These are phyloP conservation scores for Fusarium devonianum DNA, from an alignment of 2,329 filamentous ascomycete species.

Conservation along the genomic window DNA sequence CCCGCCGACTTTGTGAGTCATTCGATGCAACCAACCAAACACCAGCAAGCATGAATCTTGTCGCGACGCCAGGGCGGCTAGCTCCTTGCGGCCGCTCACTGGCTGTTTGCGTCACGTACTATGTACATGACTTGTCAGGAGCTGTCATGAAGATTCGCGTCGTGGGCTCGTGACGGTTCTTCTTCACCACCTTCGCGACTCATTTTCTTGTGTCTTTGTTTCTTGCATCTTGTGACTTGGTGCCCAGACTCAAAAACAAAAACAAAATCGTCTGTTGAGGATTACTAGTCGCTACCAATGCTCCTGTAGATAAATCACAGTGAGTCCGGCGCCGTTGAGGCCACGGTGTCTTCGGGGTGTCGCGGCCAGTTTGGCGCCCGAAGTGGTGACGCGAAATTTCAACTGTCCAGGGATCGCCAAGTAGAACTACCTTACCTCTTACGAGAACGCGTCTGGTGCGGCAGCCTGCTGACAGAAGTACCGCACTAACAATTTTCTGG, in stretches of 20 bases:
- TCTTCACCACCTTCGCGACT: background rate
- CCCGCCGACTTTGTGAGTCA: slow-evolving; percentile 40
- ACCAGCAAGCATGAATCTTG: slow-evolving; percentile 28
- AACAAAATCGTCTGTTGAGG: too few relatives aligned
- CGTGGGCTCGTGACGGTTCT: slow-evolving; percentile 23
- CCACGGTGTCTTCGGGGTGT: slow-evolving; percentile 29
- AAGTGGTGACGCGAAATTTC: slow-evolving; percentile 43
- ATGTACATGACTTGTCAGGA: slow-evolving; percentile 26
- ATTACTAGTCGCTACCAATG: too few relatives aligned
- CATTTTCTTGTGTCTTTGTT: background rate
- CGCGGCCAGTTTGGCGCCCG: slow-evolving; percentile 26
- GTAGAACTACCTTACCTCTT: slow-evolving; percentile 42
- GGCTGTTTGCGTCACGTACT: slow-evolving; percentile 40
- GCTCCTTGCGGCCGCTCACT: slow-evolving; percentile 46
- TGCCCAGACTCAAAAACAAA: too few relatives aligned
- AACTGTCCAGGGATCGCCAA: slow-evolving; percentile 42
- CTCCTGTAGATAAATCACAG: too few relatives aligned
- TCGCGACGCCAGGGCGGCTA: slow-evolving; percentile 39
- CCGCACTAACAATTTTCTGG: slow-evolving; percentile 49
- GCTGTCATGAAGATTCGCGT: slow-evolving; percentile 4
- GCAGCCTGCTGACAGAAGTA: slow-evolving; percentile 42
- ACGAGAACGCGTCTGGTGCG: slow-evolving; percentile 36
- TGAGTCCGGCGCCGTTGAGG: slow-evolving; percentile 21
- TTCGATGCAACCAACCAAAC: slow-evolving; percentile 39
- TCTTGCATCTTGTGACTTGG: slow-evolving; percentile 6